Evolutionary conservation across 805 yeast species (phyloP).

Genomic region (Metschnikowia colocasiae): DNA sequence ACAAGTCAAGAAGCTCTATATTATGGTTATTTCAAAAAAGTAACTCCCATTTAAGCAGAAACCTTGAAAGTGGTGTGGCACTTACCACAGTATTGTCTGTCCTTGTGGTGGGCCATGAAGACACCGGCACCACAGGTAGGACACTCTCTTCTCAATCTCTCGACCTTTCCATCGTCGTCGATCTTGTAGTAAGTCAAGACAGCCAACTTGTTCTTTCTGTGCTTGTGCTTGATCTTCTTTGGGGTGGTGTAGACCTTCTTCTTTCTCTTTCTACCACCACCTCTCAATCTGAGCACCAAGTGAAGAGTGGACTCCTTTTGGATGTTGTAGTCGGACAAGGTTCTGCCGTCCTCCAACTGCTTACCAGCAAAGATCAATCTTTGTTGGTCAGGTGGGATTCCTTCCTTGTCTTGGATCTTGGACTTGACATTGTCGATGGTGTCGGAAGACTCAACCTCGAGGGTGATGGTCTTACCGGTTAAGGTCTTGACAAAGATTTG

Average conservation of each 20-base stretch:
- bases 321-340: slow-evolving; percentile 98
- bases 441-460: slow-evolving; percentile 98
- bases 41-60: slow-evolving; percentile 18
- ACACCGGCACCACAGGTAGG: slow-evolving; percentile 97
- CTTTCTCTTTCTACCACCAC: slow-evolving; percentile 94
- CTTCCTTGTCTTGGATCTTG: slow-evolving; percentile 98
- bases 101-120: slow-evolving; percentile 98
- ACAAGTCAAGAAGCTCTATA: slow-evolving; percentile 1
- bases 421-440: slow-evolving; percentile 98
- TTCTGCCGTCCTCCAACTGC: slow-evolving; percentile 99
- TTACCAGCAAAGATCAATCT: slow-evolving; percentile 99
- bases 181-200: slow-evolving; percentile 99
- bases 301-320: slow-evolving; percentile 99
- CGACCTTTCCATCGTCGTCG: slow-evolving; percentile 96
- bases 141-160: slow-evolving; percentile 98
- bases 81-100: slow-evolving; percentile 99
- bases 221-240: slow-evolving; percentile 99
- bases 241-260: slow-evolving; percentile 99
- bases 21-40: slow-evolving; percentile 9
- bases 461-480: slow-evolving; percentile 98
- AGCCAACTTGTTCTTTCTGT: slow-evolving; percentile 98
- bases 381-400: slow-evolving; percentile 99
- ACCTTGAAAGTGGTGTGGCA: slow-evolving; percentile 90
- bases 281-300: slow-evolving; percentile 95
- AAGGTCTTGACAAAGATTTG: slow-evolving; percentile 99